Conservation (phyloP, 176 grass and related monocot species). For the Melocanna baccifera region DNA sequence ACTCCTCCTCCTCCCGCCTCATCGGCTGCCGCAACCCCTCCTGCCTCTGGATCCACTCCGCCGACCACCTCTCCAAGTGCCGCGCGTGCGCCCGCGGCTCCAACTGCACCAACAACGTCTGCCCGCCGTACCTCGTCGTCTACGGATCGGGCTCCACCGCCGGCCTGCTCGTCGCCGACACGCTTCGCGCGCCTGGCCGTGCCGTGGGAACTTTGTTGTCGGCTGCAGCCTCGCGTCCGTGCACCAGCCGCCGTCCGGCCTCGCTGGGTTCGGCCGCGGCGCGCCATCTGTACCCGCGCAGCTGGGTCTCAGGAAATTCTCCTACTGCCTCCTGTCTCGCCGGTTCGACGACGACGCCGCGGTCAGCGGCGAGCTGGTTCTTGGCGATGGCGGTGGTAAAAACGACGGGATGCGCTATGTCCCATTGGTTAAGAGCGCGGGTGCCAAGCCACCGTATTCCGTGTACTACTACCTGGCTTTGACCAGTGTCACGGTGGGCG, state of each 20-base stretch:
- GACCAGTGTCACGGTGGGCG: slow-evolving; percentile 42
- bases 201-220: slow-evolving; percentile 35
- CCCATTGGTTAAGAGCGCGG: slow-evolving; percentile 45
- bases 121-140: slow-evolving; percentile 74
- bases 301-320: slow-evolving; percentile 52
- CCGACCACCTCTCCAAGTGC: slow-evolving; percentile 30
- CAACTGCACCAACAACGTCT: slow-evolving; percentile 21
- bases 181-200: slow-evolving; percentile 32
- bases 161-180: slow-evolving; percentile 70
- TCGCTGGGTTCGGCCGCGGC: slow-evolving; percentile 76
- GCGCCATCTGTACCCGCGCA: slow-evolving; percentile 61
- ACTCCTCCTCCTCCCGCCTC: slow-evolving; percentile 58
- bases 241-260: slow-evolving; percentile 65
- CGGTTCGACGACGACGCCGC: slow-evolving; percentile 67
- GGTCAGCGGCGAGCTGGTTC: slow-evolving; percentile 65
- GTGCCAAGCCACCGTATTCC: slow-evolving; percentile 39
- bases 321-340: slow-evolving; percentile 86
- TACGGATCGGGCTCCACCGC: slow-evolving; percentile 85
- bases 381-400: slow-evolving; percentile 11
- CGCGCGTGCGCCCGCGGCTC: background rate
- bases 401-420: slow-evolving; percentile 40
- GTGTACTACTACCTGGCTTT: slow-evolving; percentile 83
- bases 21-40: slow-evolving; percentile 61
- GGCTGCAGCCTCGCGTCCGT: slow-evolving; percentile 82
- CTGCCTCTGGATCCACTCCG: slow-evolving; percentile 70